Percentiles rank a stretch among this genome's conserved stretches.
These are phyloP conservation scores for Phytophthora ohioensis DNA, from an alignment of 352 stramenopile genomes.

Conservation along the genomic window DNA sequence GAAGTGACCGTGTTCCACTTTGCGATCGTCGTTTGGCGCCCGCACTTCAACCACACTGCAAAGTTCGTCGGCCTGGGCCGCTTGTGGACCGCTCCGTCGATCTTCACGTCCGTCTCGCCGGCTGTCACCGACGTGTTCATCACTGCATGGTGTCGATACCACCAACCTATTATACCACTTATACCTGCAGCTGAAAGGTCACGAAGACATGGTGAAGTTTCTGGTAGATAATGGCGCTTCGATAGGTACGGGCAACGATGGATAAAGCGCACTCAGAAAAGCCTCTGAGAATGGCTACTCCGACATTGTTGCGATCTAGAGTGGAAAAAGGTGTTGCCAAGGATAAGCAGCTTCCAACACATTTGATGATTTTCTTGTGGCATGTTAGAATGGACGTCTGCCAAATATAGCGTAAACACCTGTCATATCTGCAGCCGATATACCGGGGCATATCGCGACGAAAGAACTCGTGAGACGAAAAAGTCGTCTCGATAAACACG, in stretches of 20 bases:
- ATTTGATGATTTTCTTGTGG: constrained; percentile 1
- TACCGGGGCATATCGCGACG: neutral
- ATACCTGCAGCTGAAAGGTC: neutral
- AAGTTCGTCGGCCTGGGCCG: no score
- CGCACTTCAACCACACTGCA: no score
- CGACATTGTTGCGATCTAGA: neutral
- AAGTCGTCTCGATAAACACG: neutral
- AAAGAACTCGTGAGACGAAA: neutral
- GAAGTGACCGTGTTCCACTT: no score
- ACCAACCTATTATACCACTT: neutral
- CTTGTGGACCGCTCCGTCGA: no score
- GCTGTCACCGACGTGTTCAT: no score
- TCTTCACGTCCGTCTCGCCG: no score
- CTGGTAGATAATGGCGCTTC: neutral
- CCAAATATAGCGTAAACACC: constrained; percentile 9
- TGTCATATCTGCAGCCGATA: neutral
- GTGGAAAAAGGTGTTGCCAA: neutral
- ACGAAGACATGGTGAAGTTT: neutral
- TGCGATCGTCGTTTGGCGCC: no score
- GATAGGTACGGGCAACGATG: neutral
- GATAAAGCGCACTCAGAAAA: neutral
- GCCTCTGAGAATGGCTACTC: constrained; percentile 2
- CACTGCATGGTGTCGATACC: no score
- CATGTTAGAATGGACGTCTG: neutral
- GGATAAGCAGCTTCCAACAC: neutral